phyloP scores from a whole-genome alignment of 345 rosid genomes.

The Aurinia saxatilis region DNA sequence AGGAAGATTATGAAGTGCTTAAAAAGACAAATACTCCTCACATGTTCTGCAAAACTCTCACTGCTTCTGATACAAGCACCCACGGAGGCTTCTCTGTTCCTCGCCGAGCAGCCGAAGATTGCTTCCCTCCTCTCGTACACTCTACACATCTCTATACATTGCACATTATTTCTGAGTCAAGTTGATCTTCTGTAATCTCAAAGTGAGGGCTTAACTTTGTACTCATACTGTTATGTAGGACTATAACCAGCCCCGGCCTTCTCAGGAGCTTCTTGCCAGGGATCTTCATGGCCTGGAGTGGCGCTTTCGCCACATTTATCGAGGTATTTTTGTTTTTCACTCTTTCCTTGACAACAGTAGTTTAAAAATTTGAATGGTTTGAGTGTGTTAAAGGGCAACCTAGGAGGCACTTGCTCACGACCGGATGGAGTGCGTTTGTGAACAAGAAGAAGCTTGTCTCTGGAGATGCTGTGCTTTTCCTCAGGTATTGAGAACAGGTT shows the following conservation, averaged over 20 bases:
- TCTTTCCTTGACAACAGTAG: neutral
- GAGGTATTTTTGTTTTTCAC: constrained; percentile 43
- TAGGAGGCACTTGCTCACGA: constrained; percentile 95
- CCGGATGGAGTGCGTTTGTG: constrained; percentile 99
- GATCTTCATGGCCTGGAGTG: constrained; percentile 96
- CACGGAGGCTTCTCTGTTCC: constrained; percentile 99
- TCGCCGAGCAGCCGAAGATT: constrained; percentile 98
- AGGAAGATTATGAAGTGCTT: constrained; percentile 54
- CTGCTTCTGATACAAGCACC: constrained; percentile 99
- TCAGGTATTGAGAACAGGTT: constrained; percentile 39
- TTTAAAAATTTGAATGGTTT: neutral
- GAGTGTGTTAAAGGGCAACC: constrained; percentile 65
- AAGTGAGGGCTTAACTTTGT: neutral
- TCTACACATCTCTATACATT: neutral
- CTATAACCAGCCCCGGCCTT: constrained; percentile 90
- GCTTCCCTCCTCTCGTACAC: constrained; percentile 94
- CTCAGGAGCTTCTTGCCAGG: constrained; percentile 94
- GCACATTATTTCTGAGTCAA: neutral
- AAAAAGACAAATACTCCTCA: constrained; percentile 72
- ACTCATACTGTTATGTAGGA: constrained; percentile 44
- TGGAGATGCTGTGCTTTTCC: constrained; percentile 98
- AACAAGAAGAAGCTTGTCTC: constrained; percentile 97
- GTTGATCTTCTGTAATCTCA: neutral
- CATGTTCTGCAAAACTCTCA: constrained; percentile 98
- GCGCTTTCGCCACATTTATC: constrained; percentile 91